phyloP scores from a whole-genome alignment of 805 yeast genomes.

The Candida insectorum region DNA sequence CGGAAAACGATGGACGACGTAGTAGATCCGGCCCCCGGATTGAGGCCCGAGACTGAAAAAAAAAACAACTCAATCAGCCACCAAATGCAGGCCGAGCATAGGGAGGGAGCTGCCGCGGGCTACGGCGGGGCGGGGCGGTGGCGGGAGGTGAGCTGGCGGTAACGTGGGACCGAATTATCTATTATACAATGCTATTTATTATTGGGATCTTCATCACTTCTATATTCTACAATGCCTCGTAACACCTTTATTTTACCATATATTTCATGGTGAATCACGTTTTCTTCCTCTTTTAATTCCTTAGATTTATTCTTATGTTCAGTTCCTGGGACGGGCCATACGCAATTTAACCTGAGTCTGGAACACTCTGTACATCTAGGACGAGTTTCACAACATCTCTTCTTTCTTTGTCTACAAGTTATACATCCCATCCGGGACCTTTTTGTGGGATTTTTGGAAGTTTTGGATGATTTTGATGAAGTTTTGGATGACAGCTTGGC shows the following conservation, averaged over 20 bases:
- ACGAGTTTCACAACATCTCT: conserved; percentile 68
- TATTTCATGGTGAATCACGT: conserved; percentile 50
- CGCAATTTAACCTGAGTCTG: conserved; percentile 61
- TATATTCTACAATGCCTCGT: conserved; percentile 59
- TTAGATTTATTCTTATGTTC: conserved; percentile 58
- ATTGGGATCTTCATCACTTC: conserved; percentile 16
- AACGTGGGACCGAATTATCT: too few relatives aligned
- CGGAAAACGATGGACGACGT: too few relatives aligned
- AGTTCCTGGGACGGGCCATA: conserved; percentile 73
- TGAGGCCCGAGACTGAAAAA: too few relatives aligned
- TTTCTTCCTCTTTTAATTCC: conserved; percentile 46
- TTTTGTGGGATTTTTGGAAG: conserved; percentile 21
- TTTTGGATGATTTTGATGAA: conserved; percentile 2
- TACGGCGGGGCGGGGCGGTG: too few relatives aligned
- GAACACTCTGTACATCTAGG: conserved; percentile 68
- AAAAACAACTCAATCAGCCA: too few relatives aligned
- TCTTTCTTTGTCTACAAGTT: conserved; percentile 75
- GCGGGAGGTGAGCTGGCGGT: too few relatives aligned
- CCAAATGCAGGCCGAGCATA: too few relatives aligned
- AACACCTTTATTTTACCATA: conserved; percentile 60
- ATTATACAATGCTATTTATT: too few relatives aligned
- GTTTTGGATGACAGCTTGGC: not conserved
- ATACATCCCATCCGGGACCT: conserved; percentile 72
- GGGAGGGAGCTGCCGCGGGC: too few relatives aligned
- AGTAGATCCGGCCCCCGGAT: too few relatives aligned